Conservation (phyloP, 768 basidiomycete species). For the Baorangia bicolor region DNA sequence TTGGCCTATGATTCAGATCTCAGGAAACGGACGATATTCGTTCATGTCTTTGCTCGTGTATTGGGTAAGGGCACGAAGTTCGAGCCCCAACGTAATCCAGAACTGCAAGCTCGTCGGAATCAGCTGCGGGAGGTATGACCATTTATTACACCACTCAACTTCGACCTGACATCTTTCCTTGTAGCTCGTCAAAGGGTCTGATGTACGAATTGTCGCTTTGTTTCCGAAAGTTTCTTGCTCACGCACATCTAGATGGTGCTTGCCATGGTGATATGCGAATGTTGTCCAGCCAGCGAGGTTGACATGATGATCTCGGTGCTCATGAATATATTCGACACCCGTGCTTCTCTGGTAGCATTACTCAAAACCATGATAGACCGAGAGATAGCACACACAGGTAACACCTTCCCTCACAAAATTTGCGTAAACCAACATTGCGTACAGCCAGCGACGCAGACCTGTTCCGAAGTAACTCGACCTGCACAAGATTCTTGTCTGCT, state of each 20-base stretch:
- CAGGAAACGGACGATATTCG: slow-evolving; percentile 73
- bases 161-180: slow-evolving; percentile 3
- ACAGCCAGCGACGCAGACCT: slow-evolving; percentile 79
- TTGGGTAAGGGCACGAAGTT: slow-evolving; percentile 80
- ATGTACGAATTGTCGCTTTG: slow-evolving; percentile 45
- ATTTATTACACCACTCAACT: neutral
- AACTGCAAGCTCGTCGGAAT: slow-evolving; percentile 46
- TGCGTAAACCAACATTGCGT: slow-evolving; percentile 1
- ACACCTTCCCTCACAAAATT: slow-evolving; percentile 5
- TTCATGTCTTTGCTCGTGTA: slow-evolving; percentile 80
- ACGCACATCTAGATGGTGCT: slow-evolving; percentile 57
- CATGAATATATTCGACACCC: slow-evolving; percentile 82
- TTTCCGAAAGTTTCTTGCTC: neutral
- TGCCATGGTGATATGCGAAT: slow-evolving; percentile 84
- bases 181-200: slow-evolving; percentile 71
- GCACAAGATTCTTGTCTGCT: slow-evolving; percentile 80
- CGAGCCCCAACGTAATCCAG: slow-evolving; percentile 53
- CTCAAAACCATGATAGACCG: slow-evolving; percentile 84
- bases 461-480: slow-evolving; percentile 86
- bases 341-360: slow-evolving; percentile 65
- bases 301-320: slow-evolving; percentile 85
- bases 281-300: slow-evolving; percentile 74
- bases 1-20: slow-evolving; percentile 74
- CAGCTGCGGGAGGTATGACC: slow-evolving; percentile 58
- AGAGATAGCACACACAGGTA: slow-evolving; percentile 79